phyloP scores from a whole-genome alignment of 345 rosid genomes.

The Brassica nigra region DNA sequence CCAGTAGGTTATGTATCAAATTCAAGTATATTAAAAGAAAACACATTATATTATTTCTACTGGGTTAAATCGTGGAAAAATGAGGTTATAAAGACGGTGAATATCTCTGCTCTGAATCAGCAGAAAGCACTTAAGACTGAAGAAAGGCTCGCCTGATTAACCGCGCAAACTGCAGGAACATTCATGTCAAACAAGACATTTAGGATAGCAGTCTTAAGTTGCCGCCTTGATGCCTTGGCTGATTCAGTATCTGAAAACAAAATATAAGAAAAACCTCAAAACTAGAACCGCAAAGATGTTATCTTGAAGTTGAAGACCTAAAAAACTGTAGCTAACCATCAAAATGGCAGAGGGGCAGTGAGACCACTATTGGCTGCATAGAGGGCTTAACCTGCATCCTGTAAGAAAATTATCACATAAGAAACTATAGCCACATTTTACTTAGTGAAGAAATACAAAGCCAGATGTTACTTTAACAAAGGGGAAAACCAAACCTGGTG shows the following conservation, averaged over 20 bases:
- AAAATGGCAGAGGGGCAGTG: slow-evolving; percentile 87
- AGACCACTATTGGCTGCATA: slow-evolving; percentile 69
- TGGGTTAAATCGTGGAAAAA: background rate
- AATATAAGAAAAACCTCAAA: slow-evolving; percentile 1
- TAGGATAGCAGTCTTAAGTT: slow-evolving; percentile 76
- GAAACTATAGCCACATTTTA: background rate
- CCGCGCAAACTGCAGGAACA: slow-evolving; percentile 89
- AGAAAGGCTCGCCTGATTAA: slow-evolving; percentile 65
- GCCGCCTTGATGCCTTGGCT: slow-evolving; percentile 91
- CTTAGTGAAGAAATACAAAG: background rate
- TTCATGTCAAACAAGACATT: slow-evolving; percentile 81
- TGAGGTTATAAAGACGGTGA: background rate
- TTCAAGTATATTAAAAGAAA: background rate
- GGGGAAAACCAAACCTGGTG: slow-evolving; percentile 53
- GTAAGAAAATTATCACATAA: slow-evolving; percentile 29
- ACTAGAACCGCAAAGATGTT: slow-evolving; percentile 2
- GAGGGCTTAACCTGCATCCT: slow-evolving; percentile 90
- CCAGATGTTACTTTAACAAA: background rate
- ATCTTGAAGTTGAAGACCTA: slow-evolving; percentile 4
- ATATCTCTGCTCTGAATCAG: background rate
- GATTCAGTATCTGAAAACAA: slow-evolving; percentile 72
- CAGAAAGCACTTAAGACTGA: slow-evolving; percentile 14
- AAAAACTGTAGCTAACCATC: slow-evolving; percentile 70
- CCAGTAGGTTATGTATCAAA: slow-evolving; percentile 12
- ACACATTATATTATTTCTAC: background rate